These are phyloP conservation scores for Leccinum obscurum DNA, from an alignment of 768 basidiomycete genomes.

Conservation along the genomic window DNA sequence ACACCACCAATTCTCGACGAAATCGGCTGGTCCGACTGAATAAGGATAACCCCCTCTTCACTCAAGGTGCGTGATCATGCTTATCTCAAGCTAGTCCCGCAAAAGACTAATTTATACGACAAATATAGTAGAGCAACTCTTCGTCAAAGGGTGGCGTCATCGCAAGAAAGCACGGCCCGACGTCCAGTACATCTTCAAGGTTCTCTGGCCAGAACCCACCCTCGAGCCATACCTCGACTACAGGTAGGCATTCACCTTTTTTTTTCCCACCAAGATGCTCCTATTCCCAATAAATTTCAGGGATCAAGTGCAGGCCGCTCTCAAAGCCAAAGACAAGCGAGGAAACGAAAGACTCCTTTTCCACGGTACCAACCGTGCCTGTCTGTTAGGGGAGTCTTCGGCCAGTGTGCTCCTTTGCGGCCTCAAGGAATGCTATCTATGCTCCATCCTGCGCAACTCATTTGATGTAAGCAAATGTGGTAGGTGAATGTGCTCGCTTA, in stretches of 20 bases:
- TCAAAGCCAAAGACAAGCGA: conserved; percentile 29
- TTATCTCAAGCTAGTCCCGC: background rate
- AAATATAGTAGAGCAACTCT: conserved; percentile 47
- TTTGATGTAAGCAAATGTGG: conserved; percentile 64
- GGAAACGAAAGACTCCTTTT: conserved; percentile 62
- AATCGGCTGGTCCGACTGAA: conserved; percentile 45
- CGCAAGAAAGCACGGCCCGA: conserved; percentile 50
- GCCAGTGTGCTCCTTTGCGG: conserved; percentile 48
- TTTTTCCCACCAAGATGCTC: conserved; percentile 19
- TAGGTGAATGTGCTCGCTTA: conserved; percentile 25
- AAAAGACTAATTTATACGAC: background rate
- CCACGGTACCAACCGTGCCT: conserved; percentile 65
- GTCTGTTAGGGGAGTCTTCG: conserved; percentile 54
- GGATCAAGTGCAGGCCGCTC: conserved; percentile 25
- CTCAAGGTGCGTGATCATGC: conserved; percentile 38
- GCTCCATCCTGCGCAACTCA: conserved; percentile 55
- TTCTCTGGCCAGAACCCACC: conserved; percentile 45
- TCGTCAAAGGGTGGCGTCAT: conserved; percentile 57
- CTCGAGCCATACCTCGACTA: conserved; percentile 48
- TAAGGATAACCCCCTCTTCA: conserved; percentile 35
- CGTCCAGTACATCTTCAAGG: conserved; percentile 51
- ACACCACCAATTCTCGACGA: conserved; percentile 37
- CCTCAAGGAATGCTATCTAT: conserved; percentile 52
- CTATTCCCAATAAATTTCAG: conserved; percentile 17
- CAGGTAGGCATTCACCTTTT: conserved; percentile 37